phyloP scores from a whole-genome alignment of 768 basidiomycete species.

The Kwoniella newhampshirensis region DNA sequence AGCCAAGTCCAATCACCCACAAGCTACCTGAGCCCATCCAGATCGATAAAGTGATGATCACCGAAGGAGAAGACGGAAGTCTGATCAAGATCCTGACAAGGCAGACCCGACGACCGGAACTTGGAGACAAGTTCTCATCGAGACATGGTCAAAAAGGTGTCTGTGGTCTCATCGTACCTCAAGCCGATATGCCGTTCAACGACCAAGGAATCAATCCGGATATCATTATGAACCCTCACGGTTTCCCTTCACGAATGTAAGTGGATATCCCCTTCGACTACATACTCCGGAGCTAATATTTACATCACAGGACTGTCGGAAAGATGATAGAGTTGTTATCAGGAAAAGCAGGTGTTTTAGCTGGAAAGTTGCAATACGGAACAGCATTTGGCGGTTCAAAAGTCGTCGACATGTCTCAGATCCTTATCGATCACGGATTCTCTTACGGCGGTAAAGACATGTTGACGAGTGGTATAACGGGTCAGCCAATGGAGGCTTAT shows the following conservation, averaged over 20 bases:
- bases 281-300: too few species aligned
- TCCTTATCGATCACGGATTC: constrained; percentile 91
- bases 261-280: too few species aligned
- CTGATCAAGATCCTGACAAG: constrained; percentile 96
- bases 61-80: constrained; percentile 93
- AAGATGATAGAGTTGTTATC: constrained; percentile 99
- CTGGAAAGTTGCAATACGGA: constrained; percentile 58
- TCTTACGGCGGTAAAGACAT: constrained; percentile 99
- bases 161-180: constrained; percentile 96
- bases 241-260: constrained; percentile 84
- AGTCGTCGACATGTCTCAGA: constrained; percentile 97
- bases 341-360: constrained; percentile 92
- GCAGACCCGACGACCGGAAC: constrained; percentile 91
- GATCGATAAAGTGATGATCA: constrained; percentile 97
- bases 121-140: constrained; percentile 98
- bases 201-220: constrained; percentile 95
- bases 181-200: constrained; percentile 99
- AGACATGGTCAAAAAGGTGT: constrained; percentile 99
- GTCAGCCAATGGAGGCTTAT: constrained; percentile 92
- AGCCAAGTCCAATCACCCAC: constrained; percentile 87
- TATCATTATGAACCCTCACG: constrained; percentile 99
- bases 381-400: constrained; percentile 94
- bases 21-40: constrained; percentile 90
- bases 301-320: constrained; percentile 93
- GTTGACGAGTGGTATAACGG: constrained; percentile 96